Conservation (phyloP, 352 stramenopile genomes). For the Globisporangium uncinulatum region DNA sequence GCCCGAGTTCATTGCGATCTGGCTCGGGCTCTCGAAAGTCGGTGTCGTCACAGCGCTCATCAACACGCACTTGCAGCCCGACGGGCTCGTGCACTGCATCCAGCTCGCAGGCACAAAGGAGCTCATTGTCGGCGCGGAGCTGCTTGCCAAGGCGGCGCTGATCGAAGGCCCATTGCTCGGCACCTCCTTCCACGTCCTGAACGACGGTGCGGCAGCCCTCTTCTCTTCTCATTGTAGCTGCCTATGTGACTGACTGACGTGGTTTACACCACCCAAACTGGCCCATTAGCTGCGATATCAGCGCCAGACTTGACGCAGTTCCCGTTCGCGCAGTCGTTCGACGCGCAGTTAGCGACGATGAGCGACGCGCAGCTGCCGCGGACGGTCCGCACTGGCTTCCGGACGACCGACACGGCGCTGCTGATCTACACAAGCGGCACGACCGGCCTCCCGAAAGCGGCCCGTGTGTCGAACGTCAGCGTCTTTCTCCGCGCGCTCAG, state of each 20-base stretch:
- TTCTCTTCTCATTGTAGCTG: not conserved
- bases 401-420: constrained; percentile 54
- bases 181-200: constrained; percentile 48
- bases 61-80: constrained; percentile 68
- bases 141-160: constrained; percentile 36
- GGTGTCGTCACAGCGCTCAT: constrained; percentile 82
- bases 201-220: constrained; percentile 35
- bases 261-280: not conserved
- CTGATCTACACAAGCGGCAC: constrained; percentile 88
- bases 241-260: constrained; percentile 3
- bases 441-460: constrained; percentile 76
- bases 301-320: constrained; percentile 8
- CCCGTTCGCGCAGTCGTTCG: constrained; percentile 39
- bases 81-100: constrained; percentile 73
- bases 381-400: constrained; percentile 26
- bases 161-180: constrained; percentile 28
- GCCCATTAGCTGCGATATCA: constrained; percentile 15
- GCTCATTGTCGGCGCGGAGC: constrained; percentile 65
- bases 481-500: constrained; percentile 54
- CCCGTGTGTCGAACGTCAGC: constrained; percentile 68
- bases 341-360: constrained; percentile 27
- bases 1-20: constrained; percentile 75
- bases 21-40: constrained; percentile 80
- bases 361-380: constrained; percentile 18
- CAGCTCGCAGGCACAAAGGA: constrained; percentile 51